A percentile compares a stretch with the other conserved stretches of the same genome.
Conservation (phyloP, 1,139 yeast genomes). For the Oligophagozyma castellii region DNA sequence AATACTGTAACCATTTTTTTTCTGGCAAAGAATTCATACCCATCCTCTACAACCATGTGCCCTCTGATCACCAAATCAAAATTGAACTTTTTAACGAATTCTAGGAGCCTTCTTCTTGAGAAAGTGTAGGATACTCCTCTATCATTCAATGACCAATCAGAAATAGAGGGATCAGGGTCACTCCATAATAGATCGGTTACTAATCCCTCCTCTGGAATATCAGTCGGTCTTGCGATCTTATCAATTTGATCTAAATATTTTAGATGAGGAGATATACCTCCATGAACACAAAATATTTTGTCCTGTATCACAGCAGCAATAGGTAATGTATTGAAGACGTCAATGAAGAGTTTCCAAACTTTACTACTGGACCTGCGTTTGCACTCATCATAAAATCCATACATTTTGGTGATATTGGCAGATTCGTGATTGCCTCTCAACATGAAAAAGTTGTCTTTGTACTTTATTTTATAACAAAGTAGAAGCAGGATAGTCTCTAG, state of each 20-base stretch:
- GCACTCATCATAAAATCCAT: conserved; percentile 83
- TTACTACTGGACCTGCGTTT: conserved; percentile 52
- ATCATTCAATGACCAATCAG: conserved; percentile 71
- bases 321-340: conserved; percentile 75
- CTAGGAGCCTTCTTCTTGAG: conserved; percentile 59
- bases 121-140: conserved; percentile 80
- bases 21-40: conserved; percentile 73
- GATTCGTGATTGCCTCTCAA: conserved; percentile 78
- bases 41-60: conserved; percentile 91
- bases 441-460: conserved; percentile 74
- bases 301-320: conserved; percentile 80
- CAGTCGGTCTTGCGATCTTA: conserved; percentile 67
- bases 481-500: conserved; percentile 63
- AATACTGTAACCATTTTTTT: conserved; percentile 71
- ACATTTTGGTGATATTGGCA: conserved; percentile 71
- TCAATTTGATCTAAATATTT: conserved; percentile 53
- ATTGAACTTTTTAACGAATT: conserved; percentile 54
- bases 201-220: conserved; percentile 72
- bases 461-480: conserved; percentile 63
- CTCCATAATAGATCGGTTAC: conserved; percentile 80
- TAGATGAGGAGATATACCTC: conserved; percentile 74
- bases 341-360: conserved; percentile 65
- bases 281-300: conserved; percentile 79
- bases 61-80: conserved; percentile 76
- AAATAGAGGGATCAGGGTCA: conserved; percentile 59